phyloP scores from a whole-genome alignment of 257 asterid species.

The Gardenia jasminoides region DNA sequence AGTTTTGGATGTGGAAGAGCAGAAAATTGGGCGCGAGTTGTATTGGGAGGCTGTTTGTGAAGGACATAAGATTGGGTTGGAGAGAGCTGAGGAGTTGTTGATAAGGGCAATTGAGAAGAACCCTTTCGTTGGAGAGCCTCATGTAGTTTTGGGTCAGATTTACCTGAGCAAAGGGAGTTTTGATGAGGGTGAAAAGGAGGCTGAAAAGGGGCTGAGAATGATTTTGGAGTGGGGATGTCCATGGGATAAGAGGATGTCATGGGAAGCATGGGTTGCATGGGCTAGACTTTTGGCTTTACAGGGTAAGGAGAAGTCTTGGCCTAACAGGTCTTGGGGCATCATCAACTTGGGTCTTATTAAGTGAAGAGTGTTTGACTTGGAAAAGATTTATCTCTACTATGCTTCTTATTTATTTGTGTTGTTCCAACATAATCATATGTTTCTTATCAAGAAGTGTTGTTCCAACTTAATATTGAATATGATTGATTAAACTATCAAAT shows the following conservation, averaged over 20 bases:
- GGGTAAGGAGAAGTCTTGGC: conserved; percentile 70
- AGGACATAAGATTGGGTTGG: conserved; percentile 44
- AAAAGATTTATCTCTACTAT: neutral
- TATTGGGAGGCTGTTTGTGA: conserved; percentile 86
- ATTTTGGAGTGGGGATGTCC: conserved; percentile 88
- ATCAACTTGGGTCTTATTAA: conserved; percentile 70
- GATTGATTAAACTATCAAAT: no score
- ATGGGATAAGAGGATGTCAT: conserved; percentile 93
- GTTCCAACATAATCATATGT: no score
- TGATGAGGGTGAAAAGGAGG: conserved; percentile 62
- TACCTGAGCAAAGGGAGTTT: conserved; percentile 52
- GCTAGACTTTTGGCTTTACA: conserved; percentile 60
- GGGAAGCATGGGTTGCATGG: conserved; percentile 97
- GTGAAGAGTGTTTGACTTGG: neutral
- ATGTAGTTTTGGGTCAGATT: conserved; percentile 68
- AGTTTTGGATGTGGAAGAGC: conserved; percentile 47
- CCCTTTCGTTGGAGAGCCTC: conserved; percentile 70
- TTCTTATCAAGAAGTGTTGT: no score
- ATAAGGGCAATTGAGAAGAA: conserved; percentile 57
- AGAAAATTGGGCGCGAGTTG: conserved; percentile 58
- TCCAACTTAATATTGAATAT: no score
- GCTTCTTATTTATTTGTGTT: neutral
- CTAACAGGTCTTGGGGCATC: conserved; percentile 55
- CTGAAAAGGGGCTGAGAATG: conserved; percentile 56
- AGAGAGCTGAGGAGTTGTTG: conserved; percentile 54